A percentile compares a stretch with the other conserved stretches of the same genome.
These are phyloP conservation scores for Dinochytrium kinnereticum DNA, from an alignment of 371 early-diverging fungal genomes.

Conservation along the genomic window DNA sequence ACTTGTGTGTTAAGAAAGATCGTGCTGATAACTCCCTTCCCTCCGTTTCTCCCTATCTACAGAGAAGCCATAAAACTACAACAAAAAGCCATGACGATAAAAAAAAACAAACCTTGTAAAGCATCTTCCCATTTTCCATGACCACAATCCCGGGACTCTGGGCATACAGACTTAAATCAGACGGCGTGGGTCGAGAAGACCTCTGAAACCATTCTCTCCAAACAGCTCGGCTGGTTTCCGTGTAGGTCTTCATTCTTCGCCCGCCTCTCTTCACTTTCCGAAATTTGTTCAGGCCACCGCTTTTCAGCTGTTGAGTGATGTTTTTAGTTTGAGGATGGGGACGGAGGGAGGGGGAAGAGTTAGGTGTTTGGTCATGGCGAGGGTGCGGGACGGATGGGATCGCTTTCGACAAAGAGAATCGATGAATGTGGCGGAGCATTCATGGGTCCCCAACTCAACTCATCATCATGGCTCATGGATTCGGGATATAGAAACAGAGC, in stretches of 20 bases:
- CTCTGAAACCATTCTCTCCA: neutral
- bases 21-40: too few species aligned
- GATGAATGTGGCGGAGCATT: neutral
- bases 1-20: too few species aligned
- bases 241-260: neutral
- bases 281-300: neutral
- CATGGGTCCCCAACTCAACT: too few species aligned
- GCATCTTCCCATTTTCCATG: conserved; percentile 8
- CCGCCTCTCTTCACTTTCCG: neutral
- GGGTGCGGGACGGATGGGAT: too few species aligned
- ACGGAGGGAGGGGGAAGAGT: too few species aligned
- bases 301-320: neutral
- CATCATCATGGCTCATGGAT: too few species aligned
- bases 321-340: conserved; percentile 18
- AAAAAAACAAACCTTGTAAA: conserved; percentile 14
- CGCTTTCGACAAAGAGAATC: too few species aligned
- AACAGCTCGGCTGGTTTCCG: neutral
- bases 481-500: too few species aligned
- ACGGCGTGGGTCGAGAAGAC: neutral
- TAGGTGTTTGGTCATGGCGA: too few species aligned
- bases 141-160: conserved; percentile 24
- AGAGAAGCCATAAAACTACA: too few species aligned
- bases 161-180: neutral
- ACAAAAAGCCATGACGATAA: neutral
- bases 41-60: too few species aligned